Evolutionary conservation across 2,329 filamentous ascomycete genomes (phyloP).

Genomic region (Penicillium sp.): DNA sequence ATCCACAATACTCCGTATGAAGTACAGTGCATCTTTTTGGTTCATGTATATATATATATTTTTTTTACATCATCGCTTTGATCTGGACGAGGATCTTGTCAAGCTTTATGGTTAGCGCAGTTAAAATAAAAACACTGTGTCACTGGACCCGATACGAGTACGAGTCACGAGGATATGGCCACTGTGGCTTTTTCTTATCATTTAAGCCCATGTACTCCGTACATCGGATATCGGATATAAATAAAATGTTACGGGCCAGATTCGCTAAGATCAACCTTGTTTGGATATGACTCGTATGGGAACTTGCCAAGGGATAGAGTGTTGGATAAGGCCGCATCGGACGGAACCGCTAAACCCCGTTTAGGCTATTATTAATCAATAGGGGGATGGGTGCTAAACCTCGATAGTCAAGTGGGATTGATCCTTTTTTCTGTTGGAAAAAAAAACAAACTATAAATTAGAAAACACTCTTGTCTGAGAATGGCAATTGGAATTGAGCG

Average conservation of each 20-base stretch:
- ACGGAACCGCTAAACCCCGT: constrained; percentile 9
- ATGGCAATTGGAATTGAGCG: neutral
- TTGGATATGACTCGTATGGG: constrained; percentile 6
- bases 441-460: neutral
- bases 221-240: neutral
- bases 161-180: constrained; percentile 21
- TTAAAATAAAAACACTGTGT: constrained; percentile 18
- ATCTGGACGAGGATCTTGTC: constrained; percentile 7
- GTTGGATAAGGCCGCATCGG: constrained; percentile 12
- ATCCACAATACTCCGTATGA: neutral
- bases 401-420: constrained; percentile 13
- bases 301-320: constrained; percentile 6
- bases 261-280: constrained; percentile 12
- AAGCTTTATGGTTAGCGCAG: constrained; percentile 20
- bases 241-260: neutral
- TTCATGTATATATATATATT: neutral
- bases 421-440: neutral
- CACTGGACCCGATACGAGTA: constrained; percentile 20
- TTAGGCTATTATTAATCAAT: constrained; percentile 6
- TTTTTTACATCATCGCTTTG: neutral
- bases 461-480: neutral
- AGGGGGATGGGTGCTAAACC: constrained; percentile 11
- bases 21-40: neutral
- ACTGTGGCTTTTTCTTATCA: constrained; percentile 16
- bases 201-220: neutral